Base-by-base conservation (phyloP, 371 early-diverging fungal genomes). In the Mitosporidium daphniae region DNA sequence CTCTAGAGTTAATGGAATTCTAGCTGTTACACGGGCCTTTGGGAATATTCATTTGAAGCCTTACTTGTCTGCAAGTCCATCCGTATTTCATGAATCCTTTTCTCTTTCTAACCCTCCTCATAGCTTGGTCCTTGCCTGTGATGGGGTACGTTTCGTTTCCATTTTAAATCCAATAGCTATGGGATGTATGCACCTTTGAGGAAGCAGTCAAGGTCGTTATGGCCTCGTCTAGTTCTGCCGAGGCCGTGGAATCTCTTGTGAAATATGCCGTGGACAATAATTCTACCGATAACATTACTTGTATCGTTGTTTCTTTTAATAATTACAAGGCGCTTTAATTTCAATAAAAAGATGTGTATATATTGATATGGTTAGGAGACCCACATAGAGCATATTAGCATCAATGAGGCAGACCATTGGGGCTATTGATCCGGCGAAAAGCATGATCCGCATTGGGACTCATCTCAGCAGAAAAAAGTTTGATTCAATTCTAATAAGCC, bases 121-220 rank as follows among this genome's bases (percentile, higher is more conserved):
- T n/a, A n/a, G 69, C 34, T 45, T 89, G 28, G 71, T 89, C 33
- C 40, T 89, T 21, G 91, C 91, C 14, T 89, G 91, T 43, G 91
- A 89, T 47, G 91, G 91, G 28, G 75, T 75, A 60, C 41, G 55
- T 41, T 12, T 4, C 8, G 13, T 4, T 14, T 1, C 17, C 5
- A 7, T n/a, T 3, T 24, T 24, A 3, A n/a, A 24, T n/a, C n/a
- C n/a, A n/a, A 9, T 36, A 68, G 63, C 41, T 89, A 17, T 86
- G 91, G 91, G 91, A 89, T 48, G 89, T 84, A n/a, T 77, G 78
- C 41, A 51, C 61, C 5, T 86, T 86, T 42, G 72, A 86, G 41
- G 59, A 66, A 30, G 86, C 84, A 2, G 60, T 72, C n/a, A 70
- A 84, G 36, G 42, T 77, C 29, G 48, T 78, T 29, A 48, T 53